These are phyloP conservation scores for Hortiboletus campestris DNA, from an alignment of 768 basidiomycete genomes.

Conservation along the genomic window DNA sequence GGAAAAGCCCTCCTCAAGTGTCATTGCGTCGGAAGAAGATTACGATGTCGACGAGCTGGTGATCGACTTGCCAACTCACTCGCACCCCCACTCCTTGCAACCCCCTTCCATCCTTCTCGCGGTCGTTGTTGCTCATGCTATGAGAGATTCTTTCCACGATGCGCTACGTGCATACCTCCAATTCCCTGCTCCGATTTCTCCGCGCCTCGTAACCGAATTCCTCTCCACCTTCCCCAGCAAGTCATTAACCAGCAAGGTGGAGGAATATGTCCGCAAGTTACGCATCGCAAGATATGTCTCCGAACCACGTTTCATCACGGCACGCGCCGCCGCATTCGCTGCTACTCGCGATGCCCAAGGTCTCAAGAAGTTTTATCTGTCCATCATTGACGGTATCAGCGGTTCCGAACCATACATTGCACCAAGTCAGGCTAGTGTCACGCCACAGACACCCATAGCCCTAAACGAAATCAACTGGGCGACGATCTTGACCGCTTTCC, in stretches of 20 bases:
- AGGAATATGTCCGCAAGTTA: slow-evolving; percentile 47
- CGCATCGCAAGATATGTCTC: slow-evolving; percentile 50
- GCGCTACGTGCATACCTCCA: slow-evolving; percentile 48
- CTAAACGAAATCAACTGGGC: slow-evolving; percentile 63
- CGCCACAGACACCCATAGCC: slow-evolving; percentile 41
- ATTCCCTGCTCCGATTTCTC: slow-evolving; percentile 37
- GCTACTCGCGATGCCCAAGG: slow-evolving; percentile 27
- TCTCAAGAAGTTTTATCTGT: slow-evolving; percentile 50
- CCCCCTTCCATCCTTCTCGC: slow-evolving; percentile 46
- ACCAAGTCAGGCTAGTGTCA: slow-evolving; percentile 36
- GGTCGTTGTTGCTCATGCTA: slow-evolving; percentile 60
- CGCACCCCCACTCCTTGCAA: slow-evolving; percentile 8
- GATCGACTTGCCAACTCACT: slow-evolving; percentile 20
- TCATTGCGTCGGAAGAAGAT: slow-evolving; percentile 11
- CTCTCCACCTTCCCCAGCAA: slow-evolving; percentile 38
- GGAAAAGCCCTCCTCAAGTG: slow-evolving; percentile 17
- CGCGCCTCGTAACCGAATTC: slow-evolving; percentile 37
- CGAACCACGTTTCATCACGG: slow-evolving; percentile 47
- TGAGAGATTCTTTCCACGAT: slow-evolving; percentile 53
- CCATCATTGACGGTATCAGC: slow-evolving; percentile 49
- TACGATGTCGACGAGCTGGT: slow-evolving; percentile 26
- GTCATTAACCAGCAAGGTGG: slow-evolving; percentile 41
- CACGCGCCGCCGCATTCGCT: slow-evolving; percentile 49
- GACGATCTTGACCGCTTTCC: slow-evolving; percentile 62
- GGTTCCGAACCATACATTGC: slow-evolving; percentile 57